Conservation (phyloP, 305 asterid species). For the Salvia sclarea region DNA sequence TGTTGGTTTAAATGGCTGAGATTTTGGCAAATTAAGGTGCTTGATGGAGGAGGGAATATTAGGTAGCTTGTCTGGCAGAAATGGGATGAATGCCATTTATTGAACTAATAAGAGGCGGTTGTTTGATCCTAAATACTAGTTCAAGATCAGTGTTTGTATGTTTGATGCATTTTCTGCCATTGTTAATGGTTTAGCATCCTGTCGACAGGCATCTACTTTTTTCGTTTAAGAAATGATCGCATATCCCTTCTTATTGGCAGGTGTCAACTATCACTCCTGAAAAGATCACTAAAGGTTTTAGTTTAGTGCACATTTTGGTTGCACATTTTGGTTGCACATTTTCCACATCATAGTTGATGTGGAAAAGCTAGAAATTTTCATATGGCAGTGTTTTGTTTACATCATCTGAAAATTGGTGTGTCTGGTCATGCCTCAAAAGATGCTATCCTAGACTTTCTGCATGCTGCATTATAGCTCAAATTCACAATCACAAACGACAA, state of each 20-base stretch:
- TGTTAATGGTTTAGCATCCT: neutral
- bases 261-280: too few species aligned
- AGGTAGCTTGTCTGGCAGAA: constrained; percentile 19
- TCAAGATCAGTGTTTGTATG: neutral
- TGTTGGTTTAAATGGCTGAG: constrained; percentile 4
- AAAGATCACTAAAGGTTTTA: too few species aligned
- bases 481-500: neutral
- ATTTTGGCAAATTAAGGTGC: neutral
- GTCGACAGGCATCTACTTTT: constrained; percentile 10
- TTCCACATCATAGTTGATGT: neutral
- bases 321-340: too few species aligned
- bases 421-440: constrained; percentile 4
- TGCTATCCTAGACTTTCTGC: constrained; percentile 9
- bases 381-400: constrained; percentile 7
- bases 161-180: constrained; percentile 15
- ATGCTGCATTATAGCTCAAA: constrained; percentile 19
- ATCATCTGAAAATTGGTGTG: constrained; percentile 7
- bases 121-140: constrained; percentile 25
- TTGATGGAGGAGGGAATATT: constrained; percentile 21
- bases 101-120: constrained; percentile 19
- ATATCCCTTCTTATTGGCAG: too few species aligned
- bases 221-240: neutral
- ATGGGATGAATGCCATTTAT: constrained; percentile 8
- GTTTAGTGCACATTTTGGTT: neutral
- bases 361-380: neutral